Conservation (phyloP, 768 basidiomycete species). For the Hygrocybe punicea region DNA sequence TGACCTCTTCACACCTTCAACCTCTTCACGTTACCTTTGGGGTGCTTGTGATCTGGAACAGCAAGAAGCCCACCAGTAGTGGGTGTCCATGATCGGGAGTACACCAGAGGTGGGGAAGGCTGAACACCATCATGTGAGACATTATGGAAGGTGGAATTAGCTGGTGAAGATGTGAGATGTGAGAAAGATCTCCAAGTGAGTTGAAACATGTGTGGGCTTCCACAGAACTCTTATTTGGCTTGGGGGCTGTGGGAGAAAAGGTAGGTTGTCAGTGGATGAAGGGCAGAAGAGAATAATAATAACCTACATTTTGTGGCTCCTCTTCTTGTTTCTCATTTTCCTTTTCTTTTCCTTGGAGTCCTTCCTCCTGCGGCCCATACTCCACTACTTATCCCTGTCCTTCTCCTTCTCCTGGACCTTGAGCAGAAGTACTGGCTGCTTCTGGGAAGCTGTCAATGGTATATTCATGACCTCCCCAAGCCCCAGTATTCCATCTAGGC, state of each 20-base stretch:
- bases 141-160: slow-evolving; percentile 16
- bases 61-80: slow-evolving; percentile 24
- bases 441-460: slow-evolving; percentile 22
- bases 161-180: slow-evolving; percentile 9
- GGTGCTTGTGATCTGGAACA: slow-evolving; percentile 9
- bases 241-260: slow-evolving; percentile 38
- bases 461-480: slow-evolving; percentile 61
- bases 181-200: slow-evolving; percentile 49
- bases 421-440: slow-evolving; percentile 7
- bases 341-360: slow-evolving; percentile 55
- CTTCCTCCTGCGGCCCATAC: slow-evolving; percentile 66
- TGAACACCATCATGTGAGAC: slow-evolving; percentile 7
- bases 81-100: slow-evolving; percentile 35
- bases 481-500: slow-evolving; percentile 60
- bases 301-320: slow-evolving; percentile 43
- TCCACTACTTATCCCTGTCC: slow-evolving; percentile 67
- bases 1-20: too few relatives aligned
- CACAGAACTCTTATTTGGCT: slow-evolving; percentile 35
- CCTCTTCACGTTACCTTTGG: slow-evolving; percentile 27
- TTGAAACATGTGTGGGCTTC: slow-evolving; percentile 54
- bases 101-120: slow-evolving; percentile 10
- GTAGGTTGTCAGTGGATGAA: neutral
- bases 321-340: slow-evolving; percentile 42
- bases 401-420: slow-evolving; percentile 15
- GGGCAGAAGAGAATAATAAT: slow-evolving; percentile 4